These are phyloP conservation scores for Penicillium canariense DNA, from an alignment of 495 filamentous ascomycete genomes.

Conservation along the genomic window DNA sequence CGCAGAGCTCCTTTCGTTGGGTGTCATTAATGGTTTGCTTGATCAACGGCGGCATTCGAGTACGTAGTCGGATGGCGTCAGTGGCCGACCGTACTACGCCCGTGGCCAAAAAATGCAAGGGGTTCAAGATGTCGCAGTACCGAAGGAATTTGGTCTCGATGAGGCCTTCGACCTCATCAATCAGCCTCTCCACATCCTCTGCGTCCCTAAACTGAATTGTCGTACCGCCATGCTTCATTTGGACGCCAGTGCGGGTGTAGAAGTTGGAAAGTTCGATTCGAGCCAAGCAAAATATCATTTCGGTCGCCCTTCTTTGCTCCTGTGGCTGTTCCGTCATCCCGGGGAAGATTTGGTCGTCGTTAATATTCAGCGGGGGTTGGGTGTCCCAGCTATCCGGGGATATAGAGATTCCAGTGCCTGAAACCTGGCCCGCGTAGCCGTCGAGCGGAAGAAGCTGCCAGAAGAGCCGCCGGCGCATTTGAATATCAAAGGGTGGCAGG, in stretches of 20 bases:
- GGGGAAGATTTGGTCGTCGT: conserved; percentile 53
- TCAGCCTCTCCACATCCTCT: conserved; percentile 12
- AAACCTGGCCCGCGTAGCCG: conserved; percentile 26
- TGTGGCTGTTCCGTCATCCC: conserved; percentile 20
- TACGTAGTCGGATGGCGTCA: conserved; percentile 18
- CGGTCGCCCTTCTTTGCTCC: conserved; percentile 59
- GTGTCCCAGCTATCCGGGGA: conserved; percentile 24
- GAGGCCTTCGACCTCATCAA: conserved; percentile 40
- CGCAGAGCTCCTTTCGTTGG: conserved; percentile 11
- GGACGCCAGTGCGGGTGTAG: no score
- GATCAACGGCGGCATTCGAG: conserved; percentile 8
- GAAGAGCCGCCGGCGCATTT: conserved; percentile 50
- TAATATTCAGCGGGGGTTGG: conserved; percentile 51
- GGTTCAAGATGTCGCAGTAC: conserved; percentile 55
- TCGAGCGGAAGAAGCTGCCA: conserved; percentile 46
- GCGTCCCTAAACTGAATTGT: conserved; percentile 3
- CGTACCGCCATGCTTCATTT: no score
- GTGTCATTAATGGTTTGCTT: conserved; percentile 7
- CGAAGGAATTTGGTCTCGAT: conserved; percentile 47
- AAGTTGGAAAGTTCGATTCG: no score
- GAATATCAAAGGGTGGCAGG: conserved; percentile 46
- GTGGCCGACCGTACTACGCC: conserved; percentile 36
- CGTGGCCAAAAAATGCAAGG: conserved; percentile 65
- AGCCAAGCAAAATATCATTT: conserved; percentile 77
- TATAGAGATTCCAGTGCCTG: conserved; percentile 22